Percentiles rank a stretch among this genome's conserved stretches.
These are phyloP conservation scores for Coccomyxa subellipsoidea DNA, from an alignment of 163 green algal species.

Conservation along the genomic window DNA sequence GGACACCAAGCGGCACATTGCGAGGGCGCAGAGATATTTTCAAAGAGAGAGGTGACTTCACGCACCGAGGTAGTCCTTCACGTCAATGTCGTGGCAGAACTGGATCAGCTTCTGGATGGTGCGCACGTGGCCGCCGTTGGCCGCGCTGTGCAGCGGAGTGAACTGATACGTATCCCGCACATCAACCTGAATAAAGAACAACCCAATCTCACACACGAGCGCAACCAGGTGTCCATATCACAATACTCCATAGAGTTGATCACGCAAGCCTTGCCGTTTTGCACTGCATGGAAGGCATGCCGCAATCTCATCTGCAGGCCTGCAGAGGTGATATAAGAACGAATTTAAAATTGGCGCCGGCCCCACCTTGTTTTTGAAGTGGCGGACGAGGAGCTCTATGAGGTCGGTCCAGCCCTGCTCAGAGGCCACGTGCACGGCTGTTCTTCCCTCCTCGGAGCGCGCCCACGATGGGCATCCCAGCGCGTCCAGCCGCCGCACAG, in stretches of 20 bases:
- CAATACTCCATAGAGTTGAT: background rate
- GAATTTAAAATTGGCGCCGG: too few relatives aligned
- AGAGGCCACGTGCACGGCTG: constrained; percentile 54
- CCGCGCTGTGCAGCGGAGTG: constrained; percentile 58
- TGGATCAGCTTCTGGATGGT: constrained; percentile 44
- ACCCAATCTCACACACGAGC: background rate
- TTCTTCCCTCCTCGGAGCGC: constrained; percentile 40
- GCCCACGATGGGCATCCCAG: constrained; percentile 40
- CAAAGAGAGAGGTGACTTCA: too few relatives aligned
- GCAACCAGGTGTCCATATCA: background rate
- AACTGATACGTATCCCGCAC: constrained; percentile 49
- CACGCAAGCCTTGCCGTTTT: too few relatives aligned
- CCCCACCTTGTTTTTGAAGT: constrained; percentile 43
- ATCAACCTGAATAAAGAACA: constrained; percentile 34
- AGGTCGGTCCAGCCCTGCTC: constrained; percentile 56
- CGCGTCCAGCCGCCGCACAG: constrained; percentile 39
- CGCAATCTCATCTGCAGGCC: too few relatives aligned
- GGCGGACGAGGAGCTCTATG: constrained; percentile 40
- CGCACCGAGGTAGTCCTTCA: constrained; percentile 48
- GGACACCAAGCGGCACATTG: too few relatives aligned
- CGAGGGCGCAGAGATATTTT: too few relatives aligned
- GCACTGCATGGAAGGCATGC: too few relatives aligned
- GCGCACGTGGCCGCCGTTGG: constrained; percentile 52
- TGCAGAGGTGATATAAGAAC: too few relatives aligned
- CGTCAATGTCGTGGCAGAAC: constrained; percentile 44